Conservation (phyloP, 208 protist species). For the Trypanosoma platydactyli region DNA sequence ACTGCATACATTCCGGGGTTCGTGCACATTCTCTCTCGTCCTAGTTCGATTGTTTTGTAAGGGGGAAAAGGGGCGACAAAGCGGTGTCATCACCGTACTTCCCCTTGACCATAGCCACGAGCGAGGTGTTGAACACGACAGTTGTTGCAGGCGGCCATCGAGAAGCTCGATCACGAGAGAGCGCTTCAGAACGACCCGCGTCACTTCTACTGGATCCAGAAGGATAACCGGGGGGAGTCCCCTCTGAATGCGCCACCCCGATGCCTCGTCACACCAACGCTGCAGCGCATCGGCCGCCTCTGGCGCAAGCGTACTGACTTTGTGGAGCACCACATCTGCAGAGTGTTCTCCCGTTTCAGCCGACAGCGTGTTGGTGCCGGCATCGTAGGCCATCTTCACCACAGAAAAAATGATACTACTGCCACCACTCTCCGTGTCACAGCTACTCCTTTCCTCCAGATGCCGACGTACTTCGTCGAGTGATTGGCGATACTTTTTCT, state of each 20-base stretch:
- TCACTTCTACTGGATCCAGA: conserved; percentile 56
- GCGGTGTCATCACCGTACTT: not conserved
- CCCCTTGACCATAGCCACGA: conserved; percentile 53
- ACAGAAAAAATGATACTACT: conserved; percentile 55
- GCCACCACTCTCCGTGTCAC: too few relatives aligned
- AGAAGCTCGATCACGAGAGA: conserved; percentile 51
- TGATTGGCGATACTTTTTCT: conserved; percentile 76
- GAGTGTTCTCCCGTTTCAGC: conserved; percentile 20
- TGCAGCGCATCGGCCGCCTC: conserved; percentile 42
- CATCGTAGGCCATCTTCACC: conserved; percentile 60
- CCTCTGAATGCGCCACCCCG: conserved; percentile 10
- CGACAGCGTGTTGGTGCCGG: conserved; percentile 29
- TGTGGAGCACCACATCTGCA: conserved; percentile 81
- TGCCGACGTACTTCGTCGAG: conserved; percentile 54
- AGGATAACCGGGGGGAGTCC: conserved; percentile 42
- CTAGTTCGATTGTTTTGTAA: not conserved
- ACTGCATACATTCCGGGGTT: conserved; percentile 18
- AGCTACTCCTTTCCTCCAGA: conserved; percentile 14
- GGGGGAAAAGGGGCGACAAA: conserved; percentile 26
- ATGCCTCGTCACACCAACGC: conserved; percentile 39
- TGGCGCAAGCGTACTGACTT: conserved; percentile 59
- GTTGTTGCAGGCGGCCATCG: conserved; percentile 28
- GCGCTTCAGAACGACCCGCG: conserved; percentile 53
- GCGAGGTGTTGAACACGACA: conserved; percentile 45
- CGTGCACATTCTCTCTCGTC: not conserved